These are phyloP conservation scores for Gyrodon lividus DNA, from an alignment of 768 basidiomycete species.

Conservation along the genomic window DNA sequence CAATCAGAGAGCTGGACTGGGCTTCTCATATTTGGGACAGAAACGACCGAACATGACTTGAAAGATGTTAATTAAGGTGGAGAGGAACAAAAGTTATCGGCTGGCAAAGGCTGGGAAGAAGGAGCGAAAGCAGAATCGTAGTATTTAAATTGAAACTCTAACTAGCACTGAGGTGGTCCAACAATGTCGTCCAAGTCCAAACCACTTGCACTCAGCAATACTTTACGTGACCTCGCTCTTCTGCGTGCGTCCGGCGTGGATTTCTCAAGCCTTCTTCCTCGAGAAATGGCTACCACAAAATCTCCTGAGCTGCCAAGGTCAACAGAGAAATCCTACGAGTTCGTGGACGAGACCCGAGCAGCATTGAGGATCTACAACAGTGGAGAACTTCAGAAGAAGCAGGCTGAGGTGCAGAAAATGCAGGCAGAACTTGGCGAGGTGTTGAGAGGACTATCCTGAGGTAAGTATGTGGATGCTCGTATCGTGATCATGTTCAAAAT, in stretches of 20 bases:
- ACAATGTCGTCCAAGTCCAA: constrained; percentile 36
- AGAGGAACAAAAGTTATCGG: no score
- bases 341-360: constrained; percentile 53
- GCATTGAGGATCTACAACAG: constrained; percentile 46
- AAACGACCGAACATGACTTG: no score
- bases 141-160: no score
- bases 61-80: no score
- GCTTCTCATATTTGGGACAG: no score
- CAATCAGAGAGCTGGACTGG: no score
- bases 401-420: constrained; percentile 53
- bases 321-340: constrained; percentile 53
- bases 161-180: no score
- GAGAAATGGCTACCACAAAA: constrained; percentile 2
- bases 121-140: no score
- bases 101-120: no score
- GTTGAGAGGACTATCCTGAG: constrained; percentile 25
- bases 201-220: constrained; percentile 56
- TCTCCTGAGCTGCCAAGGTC: constrained; percentile 13
- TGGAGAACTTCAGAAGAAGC: constrained; percentile 54
- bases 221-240: constrained; percentile 70
- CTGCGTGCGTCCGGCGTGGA: constrained; percentile 58
- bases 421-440: constrained; percentile 56
- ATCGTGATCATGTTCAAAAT: no score
- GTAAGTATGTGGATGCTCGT: no score
- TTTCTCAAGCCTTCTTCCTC: constrained; percentile 32